Base-by-base conservation (phyloP, 2,329 filamentous ascomycete genomes). In the Aschersonia sp. region DNA sequence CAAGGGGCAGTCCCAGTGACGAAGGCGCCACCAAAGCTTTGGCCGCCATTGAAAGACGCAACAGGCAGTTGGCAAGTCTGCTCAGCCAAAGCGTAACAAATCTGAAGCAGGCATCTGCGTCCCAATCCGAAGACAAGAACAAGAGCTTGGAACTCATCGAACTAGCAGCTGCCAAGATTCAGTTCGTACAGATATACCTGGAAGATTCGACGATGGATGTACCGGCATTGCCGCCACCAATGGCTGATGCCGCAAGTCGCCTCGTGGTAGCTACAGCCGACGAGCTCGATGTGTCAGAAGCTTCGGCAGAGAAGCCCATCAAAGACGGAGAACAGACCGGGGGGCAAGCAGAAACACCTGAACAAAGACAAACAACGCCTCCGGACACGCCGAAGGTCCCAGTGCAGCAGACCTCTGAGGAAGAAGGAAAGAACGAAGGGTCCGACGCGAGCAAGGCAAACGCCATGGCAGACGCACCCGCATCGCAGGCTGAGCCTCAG, bases 61-160 rank as follows among this genome's bases (percentile, higher is more conserved):
- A 88, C 55, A 72, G 71, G 53, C 75, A 79, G 50, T 63, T 91
- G 20, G 81, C 83, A 1, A 65, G 69, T 31, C 78, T 89, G 72
- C 72, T 91, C 7, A 78, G 82, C 47, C 77, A 79, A 51, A 79
- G 81, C 1, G 73, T 87, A 29, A 65, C 71, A 1, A 76, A 76
- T 45, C 70, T 91, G 1, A 81, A 78, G 66, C 67, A 72, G 1
- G 66, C 81, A 45, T 79, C 81, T 40, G 67, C 70, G 40, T 69
- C 70, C 2, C 63, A 63, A 41, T 48, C 74, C 30, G 66, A 72
- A 43, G 71, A 77, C 35, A 74, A 71, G 51, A 65, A 61, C 32
- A 71, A 72, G 54, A 66, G 63, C 47, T 60, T 74, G 5, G 72
- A 80, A 53, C 66, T 70, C 4, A 71, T 83, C 41, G 77, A 82